These are phyloP conservation scores for Stenocarpella maydis DNA, from an alignment of 2,329 filamentous ascomycete genomes.

Conservation along the genomic window DNA sequence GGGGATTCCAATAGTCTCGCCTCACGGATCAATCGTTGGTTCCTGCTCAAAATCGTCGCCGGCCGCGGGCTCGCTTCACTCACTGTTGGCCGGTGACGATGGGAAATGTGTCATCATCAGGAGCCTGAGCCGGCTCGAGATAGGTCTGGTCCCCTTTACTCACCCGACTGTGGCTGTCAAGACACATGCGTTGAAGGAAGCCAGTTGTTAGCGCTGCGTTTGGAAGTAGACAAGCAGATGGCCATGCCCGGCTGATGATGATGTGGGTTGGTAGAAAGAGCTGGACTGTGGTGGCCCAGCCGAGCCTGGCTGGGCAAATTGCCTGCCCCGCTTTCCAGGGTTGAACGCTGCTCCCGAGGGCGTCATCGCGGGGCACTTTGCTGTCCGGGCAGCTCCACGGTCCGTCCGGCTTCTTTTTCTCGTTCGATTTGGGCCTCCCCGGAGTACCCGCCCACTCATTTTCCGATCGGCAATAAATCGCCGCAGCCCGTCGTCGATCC, in stretches of 20 bases:
- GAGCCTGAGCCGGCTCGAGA: neutral
- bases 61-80: neutral
- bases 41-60: neutral
- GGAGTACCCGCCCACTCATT: conserved; percentile 13
- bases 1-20: neutral
- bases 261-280: conserved; percentile 14
- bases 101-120: neutral
- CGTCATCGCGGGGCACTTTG: conserved; percentile 22
- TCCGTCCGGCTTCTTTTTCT: neutral
- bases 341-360: conserved; percentile 16
- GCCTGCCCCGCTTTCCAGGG: conserved; percentile 24
- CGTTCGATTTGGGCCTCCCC: neutral
- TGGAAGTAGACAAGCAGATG: neutral
- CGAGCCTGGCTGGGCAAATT: conserved; percentile 15
- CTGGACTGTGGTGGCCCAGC: neutral
- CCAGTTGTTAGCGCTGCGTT: neutral
- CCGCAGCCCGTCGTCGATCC: conserved; percentile 13
- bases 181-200: neutral
- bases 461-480: conserved; percentile 14
- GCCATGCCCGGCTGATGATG: too few relatives aligned
- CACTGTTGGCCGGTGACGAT: neutral
- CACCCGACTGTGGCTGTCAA: neutral
- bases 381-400: conserved; percentile 13
- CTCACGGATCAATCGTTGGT: neutral
- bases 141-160: neutral